Conservation (phyloP, 495 filamentous ascomycete species). For the Neurospora sp. region DNA sequence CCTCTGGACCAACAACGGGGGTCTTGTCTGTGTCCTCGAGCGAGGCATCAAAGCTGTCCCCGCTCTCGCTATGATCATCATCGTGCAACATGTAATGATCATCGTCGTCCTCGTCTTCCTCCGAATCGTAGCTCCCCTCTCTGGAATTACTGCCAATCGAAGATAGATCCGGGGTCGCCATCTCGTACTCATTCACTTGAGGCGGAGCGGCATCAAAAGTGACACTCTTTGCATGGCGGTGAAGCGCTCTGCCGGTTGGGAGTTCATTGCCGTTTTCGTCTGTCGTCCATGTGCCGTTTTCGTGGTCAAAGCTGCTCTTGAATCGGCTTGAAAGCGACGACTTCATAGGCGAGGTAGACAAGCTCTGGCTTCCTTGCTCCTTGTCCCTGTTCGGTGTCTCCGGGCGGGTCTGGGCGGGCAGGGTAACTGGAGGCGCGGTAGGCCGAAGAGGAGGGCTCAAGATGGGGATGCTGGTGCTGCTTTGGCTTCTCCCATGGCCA, state of each 20-base stretch:
- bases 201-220: constrained; percentile 92
- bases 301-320: constrained; percentile 60
- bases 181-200: constrained; percentile 92
- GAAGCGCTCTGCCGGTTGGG: constrained; percentile 48
- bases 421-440: constrained; percentile 10
- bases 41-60: constrained; percentile 89
- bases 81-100: constrained; percentile 64
- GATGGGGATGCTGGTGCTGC: constrained; percentile 37
- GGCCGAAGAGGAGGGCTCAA: constrained; percentile 31
- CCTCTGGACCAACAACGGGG: constrained; percentile 89
- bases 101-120: constrained; percentile 57
- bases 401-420: constrained; percentile 16
- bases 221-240: constrained; percentile 86
- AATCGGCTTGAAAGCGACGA: constrained; percentile 73
- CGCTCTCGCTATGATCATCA: constrained; percentile 58
- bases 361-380: not conserved
- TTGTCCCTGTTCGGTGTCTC: constrained; percentile 64
- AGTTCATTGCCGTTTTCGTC: constrained; percentile 44
- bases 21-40: constrained; percentile 95
- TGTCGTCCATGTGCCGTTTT: constrained; percentile 63
- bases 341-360: constrained; percentile 59
- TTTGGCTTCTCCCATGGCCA: constrained; percentile 35
- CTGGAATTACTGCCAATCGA: constrained; percentile 79
- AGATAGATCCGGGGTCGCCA: constrained; percentile 89
- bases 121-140: constrained; percentile 83